Base-by-base conservation (phyloP, 306 rosid species). In the Quercus dentata region DNA sequence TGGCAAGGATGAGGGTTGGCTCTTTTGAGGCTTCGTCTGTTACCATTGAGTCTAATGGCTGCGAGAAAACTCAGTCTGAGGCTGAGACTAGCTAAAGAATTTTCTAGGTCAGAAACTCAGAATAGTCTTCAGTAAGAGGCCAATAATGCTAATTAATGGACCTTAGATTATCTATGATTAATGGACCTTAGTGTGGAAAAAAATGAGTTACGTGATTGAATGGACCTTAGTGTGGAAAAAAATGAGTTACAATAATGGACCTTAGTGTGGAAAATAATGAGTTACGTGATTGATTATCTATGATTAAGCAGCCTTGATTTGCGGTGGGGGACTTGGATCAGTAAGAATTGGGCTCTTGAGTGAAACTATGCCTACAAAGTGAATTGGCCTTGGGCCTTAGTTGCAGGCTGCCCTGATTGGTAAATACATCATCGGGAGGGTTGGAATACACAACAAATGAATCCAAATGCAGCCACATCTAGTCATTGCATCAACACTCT, bases 251-350 rank as follows among this genome's bases (percentile, higher is more conserved):
- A 21, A 21, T 38, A 38, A 38, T 38, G 44, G 10, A 38, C 44
- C 44, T 38, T 0, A 38, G 9, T 38, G 69, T 27, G 38, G 38
- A 12, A 62, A 35, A 72, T 72, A 58, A 38, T 2, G 19, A 28
- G 75, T 73, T 77, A 30, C 85, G 79, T 46, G 52, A 46, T 46
- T 46, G 15, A 46, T 46, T 41, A 41, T 31, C 35, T 31, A 31
- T 31, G 38, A 33, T 44, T 46, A 46, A 61, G 19, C n/a, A 23
- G 1, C 68, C 68, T 23, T 61, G 68, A 61, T 61, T 61, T 61
- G n/a, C 68, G 68, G 46, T 38, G 11, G 68, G 54, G 18, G 68
- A 12, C 38, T 61, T 3, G 8, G 19, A 21, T 25, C 5, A 0
- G 0, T 14, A 23, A 59, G 9, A 61, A 27, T 23, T 14, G 33